Evolutionary conservation across 495 filamentous ascomycete species (phyloP).

Genomic region (Penicillium daleae): DNA sequence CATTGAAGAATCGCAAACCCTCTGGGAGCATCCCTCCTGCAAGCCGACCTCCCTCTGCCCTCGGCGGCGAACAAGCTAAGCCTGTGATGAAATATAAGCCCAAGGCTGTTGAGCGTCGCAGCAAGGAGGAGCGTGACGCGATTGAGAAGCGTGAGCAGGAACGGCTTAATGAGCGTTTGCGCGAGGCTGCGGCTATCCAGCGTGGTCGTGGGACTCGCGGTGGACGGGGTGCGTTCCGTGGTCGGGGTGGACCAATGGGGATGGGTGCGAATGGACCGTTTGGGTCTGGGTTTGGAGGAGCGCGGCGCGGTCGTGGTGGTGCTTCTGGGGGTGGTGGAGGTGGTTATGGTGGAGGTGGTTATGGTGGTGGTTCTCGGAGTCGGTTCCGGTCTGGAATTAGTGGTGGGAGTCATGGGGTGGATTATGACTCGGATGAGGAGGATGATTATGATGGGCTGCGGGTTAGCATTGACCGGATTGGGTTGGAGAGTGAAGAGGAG

Average conservation of each 20-base stretch:
- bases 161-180: conserved; percentile 47
- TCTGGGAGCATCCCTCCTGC: conserved; percentile 43
- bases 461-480: conserved; percentile 56
- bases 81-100: conserved; percentile 54
- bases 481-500: conserved; percentile 46
- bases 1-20: conserved; percentile 45
- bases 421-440: conserved; percentile 49
- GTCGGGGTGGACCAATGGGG: conserved; percentile 37
- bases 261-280: conserved; percentile 37
- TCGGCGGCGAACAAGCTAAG: conserved; percentile 36
- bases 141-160: conserved; percentile 52
- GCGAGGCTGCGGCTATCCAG: conserved; percentile 49
- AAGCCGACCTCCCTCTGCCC: conserved; percentile 28
- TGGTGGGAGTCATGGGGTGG: conserved; percentile 21
- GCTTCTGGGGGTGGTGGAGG: conserved; percentile 30
- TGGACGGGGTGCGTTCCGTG: conserved; percentile 33
- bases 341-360: conserved; percentile 9
- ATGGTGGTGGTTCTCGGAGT: conserved; percentile 31
- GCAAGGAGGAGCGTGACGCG: conserved; percentile 57
- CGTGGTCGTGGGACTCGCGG: conserved; percentile 37
- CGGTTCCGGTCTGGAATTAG: conserved; percentile 36
- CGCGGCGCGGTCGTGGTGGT: conserved; percentile 34
- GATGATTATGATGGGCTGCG: conserved; percentile 39
- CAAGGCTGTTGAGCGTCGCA: conserved; percentile 49
- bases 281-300: conserved; percentile 33